Base-by-base conservation (phyloP, 352 stramenopile species). In the Globisporangium iwayamae region DNA sequence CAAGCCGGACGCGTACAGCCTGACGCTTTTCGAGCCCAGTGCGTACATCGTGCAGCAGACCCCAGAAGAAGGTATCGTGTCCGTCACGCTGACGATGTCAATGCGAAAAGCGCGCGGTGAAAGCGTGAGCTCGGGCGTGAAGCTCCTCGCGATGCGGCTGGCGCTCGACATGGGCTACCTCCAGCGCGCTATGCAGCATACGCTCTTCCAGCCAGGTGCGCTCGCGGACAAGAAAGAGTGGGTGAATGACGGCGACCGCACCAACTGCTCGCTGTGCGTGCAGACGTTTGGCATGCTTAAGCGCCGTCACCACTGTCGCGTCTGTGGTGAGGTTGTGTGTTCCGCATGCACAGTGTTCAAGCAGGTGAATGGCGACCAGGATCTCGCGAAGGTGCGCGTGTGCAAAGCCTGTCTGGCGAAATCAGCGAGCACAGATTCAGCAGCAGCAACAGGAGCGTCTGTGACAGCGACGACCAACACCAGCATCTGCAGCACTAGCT, bases 281-380 rank as follows among this genome's bases (percentile, higher is more conserved):
- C 87, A 92, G 57, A 75, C 79, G 0, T 96, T 96, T 30, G 68
- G 77, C 30, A 83, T 94, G 77, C 67, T 96, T n/a, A 87, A 86
- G 63, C 78, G 87, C 36, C 84, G 85, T 28, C 88, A 96, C 62
- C 88, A 96, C 67, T 96, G 88, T 55, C 83, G 88, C 41, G 82
- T 93, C 11, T 96, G 88, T 52, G 88, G 88, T 4, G 86, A 93
- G 63, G 86, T 96, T n/a, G 86, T 96, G 18, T 96, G 88, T 56
- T 81, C 79, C 0, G 73, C 74, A 8, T 94, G 85, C 61, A 91
- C 85, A 0, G 82, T 91, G 61, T 91, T 91, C 62, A 94, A 92
- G 57, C 65, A 85, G 56, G 80, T 91, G 41, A 86, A 74, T 39
- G 73, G 73, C 16, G 74, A 87, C n/a, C 70, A 79, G 25, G 73